phyloP scores from a whole-genome alignment of 2,329 filamentous ascomycete species.

The Beauveria rudraprayagi region DNA sequence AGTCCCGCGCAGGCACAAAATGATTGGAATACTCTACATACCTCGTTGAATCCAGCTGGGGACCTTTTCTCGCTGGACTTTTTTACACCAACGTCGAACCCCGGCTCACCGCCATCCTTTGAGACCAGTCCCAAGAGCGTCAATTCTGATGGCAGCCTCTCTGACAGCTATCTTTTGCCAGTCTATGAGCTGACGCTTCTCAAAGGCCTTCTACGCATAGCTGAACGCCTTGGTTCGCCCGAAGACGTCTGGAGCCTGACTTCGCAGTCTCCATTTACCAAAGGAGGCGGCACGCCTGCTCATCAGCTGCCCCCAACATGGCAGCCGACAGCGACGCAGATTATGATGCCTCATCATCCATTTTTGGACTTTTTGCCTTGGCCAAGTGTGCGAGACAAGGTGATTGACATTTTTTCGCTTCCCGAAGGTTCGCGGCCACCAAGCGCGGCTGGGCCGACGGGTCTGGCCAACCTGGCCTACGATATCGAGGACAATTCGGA shows the following conservation, averaged over 20 bases:
- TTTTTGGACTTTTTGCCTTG: conserved; percentile 50
- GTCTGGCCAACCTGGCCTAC: conserved; percentile 43
- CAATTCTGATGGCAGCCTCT: conserved; percentile 21
- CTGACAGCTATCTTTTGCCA: conserved; percentile 41
- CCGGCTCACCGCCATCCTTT: conserved; percentile 15
- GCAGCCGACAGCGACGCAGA: conserved; percentile 42
- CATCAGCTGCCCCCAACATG: conserved; percentile 37
- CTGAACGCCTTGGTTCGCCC: conserved; percentile 35
- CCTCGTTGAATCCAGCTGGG: not conserved
- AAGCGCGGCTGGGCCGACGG: conserved; percentile 36
- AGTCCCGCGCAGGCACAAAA: not conserved
- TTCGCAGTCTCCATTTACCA: conserved; percentile 39
- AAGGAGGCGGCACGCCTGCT: conserved; percentile 21
- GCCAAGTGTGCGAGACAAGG: conserved; percentile 44
- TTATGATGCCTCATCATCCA: conserved; percentile 46
- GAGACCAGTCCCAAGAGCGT: conserved; percentile 13
- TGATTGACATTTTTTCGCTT: conserved; percentile 43
- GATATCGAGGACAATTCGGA: conserved; percentile 49
- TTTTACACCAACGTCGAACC: not conserved
- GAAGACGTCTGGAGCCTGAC: conserved; percentile 37
- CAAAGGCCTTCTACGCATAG: conserved; percentile 38
- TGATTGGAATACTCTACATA: not conserved
- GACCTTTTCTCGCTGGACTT: not conserved
- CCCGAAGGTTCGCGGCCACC: conserved; percentile 40
- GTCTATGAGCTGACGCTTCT: conserved; percentile 41